Conservation (phyloP, 1,284 basidiomycete species). For the Heterobasidion parviporum region DNA sequence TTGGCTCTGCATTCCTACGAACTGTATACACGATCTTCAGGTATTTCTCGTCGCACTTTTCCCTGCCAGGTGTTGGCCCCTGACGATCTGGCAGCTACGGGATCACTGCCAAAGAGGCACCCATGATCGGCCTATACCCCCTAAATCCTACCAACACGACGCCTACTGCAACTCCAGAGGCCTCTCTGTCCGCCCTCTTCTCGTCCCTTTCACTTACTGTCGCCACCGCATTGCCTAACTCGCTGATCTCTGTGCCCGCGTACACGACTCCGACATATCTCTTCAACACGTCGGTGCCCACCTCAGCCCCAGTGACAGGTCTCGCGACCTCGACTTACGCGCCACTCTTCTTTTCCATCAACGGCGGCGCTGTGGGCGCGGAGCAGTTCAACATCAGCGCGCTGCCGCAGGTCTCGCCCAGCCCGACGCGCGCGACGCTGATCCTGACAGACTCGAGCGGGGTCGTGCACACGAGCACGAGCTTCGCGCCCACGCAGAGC, state of each 20-base stretch:
- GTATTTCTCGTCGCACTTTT: constrained; percentile 24
- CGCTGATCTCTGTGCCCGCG: constrained; percentile 57
- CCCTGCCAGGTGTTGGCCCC: background rate
- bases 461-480: constrained; percentile 20
- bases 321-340: constrained; percentile 65
- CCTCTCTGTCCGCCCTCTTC: constrained; percentile 44
- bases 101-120: constrained; percentile 62
- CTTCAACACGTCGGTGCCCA: constrained; percentile 62
- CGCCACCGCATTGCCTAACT: constrained; percentile 71
- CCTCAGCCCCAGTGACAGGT: constrained; percentile 43
- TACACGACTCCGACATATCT: constrained; percentile 59
- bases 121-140: constrained; percentile 66
- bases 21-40: constrained; percentile 81
- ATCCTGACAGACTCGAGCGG: constrained; percentile 27
- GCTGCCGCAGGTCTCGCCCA: constrained; percentile 24
- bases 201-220: constrained; percentile 59
- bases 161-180: constrained; percentile 19
- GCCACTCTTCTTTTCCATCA: constrained; percentile 35
- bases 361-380: constrained; percentile 6
- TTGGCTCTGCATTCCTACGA: constrained; percentile 70
- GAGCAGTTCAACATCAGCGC: constrained; percentile 19
- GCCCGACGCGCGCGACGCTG: constrained; percentile 25
- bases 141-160: constrained; percentile 34
- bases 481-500: constrained; percentile 16
- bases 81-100: constrained; percentile 45